These are phyloP conservation scores for Talaromyces verruculosus DNA, from an alignment of 2,329 filamentous ascomycete species.

Conservation along the genomic window DNA sequence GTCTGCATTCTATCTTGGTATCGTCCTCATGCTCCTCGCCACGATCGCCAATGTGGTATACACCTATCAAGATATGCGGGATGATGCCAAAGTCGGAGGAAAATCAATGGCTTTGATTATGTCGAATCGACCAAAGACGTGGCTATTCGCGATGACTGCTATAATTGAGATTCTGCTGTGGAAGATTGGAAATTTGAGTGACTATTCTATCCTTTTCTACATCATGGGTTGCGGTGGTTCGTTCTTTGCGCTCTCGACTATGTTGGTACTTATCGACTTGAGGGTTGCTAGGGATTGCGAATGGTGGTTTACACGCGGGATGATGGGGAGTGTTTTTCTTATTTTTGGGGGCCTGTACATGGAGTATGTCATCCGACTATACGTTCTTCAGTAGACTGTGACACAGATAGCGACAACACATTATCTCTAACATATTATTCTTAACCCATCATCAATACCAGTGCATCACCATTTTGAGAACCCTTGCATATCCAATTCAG, in stretches of 20 bases:
- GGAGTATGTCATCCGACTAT: constrained; percentile 17
- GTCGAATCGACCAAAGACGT: constrained; percentile 3
- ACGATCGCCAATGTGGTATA: constrained; percentile 7
- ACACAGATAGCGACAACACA: not conserved
- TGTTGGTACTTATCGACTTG: constrained; percentile 17
- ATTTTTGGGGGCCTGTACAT: constrained; percentile 11
- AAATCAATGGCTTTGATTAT: constrained; percentile 13
- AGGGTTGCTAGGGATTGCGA: constrained; percentile 14
- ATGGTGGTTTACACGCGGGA: constrained; percentile 15
- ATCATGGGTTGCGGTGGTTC: constrained; percentile 2
- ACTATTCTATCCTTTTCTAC: constrained; percentile 16
- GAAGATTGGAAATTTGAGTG: constrained; percentile 4
- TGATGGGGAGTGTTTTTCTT: not conserved
- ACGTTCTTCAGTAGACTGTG: not conserved
- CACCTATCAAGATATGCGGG: constrained; percentile 14
- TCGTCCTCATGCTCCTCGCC: not conserved
- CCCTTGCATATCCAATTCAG: too few species aligned
- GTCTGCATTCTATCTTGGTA: not conserved
- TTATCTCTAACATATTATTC: not conserved
- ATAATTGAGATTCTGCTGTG: not conserved
- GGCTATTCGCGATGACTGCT: constrained; percentile 5
- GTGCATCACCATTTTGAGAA: not conserved
- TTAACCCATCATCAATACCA: not conserved
- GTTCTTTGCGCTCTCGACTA: constrained; percentile 8
- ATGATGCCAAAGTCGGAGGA: not conserved